These are phyloP conservation scores for Ramalina intermedia DNA, from an alignment of 495 filamentous ascomycete species.

Conservation along the genomic window DNA sequence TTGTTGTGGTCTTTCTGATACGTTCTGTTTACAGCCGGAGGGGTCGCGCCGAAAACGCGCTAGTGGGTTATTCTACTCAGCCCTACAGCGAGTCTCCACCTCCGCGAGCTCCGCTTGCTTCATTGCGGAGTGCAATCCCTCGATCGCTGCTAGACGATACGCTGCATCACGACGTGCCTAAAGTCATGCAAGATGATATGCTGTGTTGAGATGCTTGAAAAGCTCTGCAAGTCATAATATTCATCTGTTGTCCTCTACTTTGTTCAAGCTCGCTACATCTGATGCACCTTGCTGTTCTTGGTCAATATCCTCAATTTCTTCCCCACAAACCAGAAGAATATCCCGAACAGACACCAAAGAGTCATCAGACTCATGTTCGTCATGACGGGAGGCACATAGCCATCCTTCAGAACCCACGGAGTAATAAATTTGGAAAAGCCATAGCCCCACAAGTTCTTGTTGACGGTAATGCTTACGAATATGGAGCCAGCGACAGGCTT, in stretches of 20 bases:
- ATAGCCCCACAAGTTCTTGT: conserved; percentile 47
- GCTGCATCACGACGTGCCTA: too few species aligned
- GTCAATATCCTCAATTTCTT: conserved; percentile 43
- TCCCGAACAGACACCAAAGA: conserved; percentile 37
- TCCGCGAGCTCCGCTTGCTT: too few species aligned
- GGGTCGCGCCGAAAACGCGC: background rate
- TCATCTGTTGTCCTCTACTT: background rate
- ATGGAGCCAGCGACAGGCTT: conserved; percentile 45
- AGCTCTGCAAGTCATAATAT: background rate
- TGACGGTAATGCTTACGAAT: conserved; percentile 45
- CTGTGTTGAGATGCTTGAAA: background rate
- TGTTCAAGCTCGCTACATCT: conserved; percentile 21
- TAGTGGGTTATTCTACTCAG: background rate
- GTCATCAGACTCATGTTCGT: conserved; percentile 37
- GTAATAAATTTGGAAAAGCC: conserved; percentile 36
- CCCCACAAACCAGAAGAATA: conserved; percentile 41
- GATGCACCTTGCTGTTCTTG: conserved; percentile 38
- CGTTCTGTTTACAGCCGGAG: background rate
- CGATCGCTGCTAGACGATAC: background rate
- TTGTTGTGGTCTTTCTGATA: background rate
- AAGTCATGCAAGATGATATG: background rate
- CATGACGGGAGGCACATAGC: conserved; percentile 34
- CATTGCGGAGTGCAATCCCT: background rate
- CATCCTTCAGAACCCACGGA: conserved; percentile 21
- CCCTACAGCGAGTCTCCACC: too few species aligned